Base-by-base conservation (phyloP, 805 yeast species). In the Monosporozyma aerobia region DNA sequence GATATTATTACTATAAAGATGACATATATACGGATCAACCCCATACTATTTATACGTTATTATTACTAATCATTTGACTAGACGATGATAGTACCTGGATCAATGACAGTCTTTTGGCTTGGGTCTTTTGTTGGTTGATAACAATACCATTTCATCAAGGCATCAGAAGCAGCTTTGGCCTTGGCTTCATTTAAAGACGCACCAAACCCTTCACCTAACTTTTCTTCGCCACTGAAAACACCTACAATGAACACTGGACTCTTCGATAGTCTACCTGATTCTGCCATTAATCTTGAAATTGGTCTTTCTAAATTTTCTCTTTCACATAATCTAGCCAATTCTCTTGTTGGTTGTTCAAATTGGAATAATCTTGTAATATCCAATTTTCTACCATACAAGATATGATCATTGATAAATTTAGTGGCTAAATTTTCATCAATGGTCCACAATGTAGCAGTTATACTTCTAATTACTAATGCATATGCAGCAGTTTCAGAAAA, bases 181-280 rank as follows among this genome's bases (percentile, higher is more conserved):
- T 90, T 87, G 37, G 97, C 97, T 71, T 94, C 98, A 58, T 79
- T 80, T 62, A 94, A 74, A 30, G 95, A 86, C 6, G 95, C 76
- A 39, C 98, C 99, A 64, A 86, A 89, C 44, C 97, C 97, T 70
- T 94, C 97, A 50, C 97, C 97, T 52, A 94, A 75, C 69, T 88
- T 83, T 57, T 81, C 81, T 13, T 76, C 75, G 37, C 97, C 98
- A 53, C 86, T 77, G 69, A 90, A 94, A 1, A 88, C 94, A 49
- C 97, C 98, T 35, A 92, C 95, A 13, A 92, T 85, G 60, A 80
- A 94, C 40, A 90, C 84, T 25, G 99, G 95, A 47, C 86, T 81
- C 54, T 80, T 77, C 2, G 96, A 81, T 62, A 77, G 74, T 70
- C 99, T 80, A 68, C 99, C 99, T 30, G 96, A 86, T 71, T 94